phyloP scores from a whole-genome alignment of 371 early-diverging fungal genomes.

The Mortierella sp. region DNA sequence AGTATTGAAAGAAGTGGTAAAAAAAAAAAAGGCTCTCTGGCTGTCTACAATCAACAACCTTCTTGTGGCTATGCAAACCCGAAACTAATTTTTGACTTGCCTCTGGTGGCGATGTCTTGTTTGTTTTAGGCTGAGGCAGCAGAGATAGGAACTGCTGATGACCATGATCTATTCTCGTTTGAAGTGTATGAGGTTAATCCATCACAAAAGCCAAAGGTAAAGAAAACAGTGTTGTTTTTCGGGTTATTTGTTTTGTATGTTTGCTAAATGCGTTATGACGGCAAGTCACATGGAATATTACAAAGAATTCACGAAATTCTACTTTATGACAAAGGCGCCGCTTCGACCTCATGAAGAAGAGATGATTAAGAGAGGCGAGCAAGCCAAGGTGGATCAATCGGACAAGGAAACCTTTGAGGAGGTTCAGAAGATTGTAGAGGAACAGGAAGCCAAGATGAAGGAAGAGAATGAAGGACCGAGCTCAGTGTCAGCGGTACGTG shows the following conservation, averaged over 20 bases:
- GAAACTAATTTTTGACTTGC: background rate
- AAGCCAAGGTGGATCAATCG: slow-evolving; percentile 58
- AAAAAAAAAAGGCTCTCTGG: too few species aligned
- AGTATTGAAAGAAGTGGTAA: slow-evolving; percentile 3
- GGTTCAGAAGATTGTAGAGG: slow-evolving; percentile 44
- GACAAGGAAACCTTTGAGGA: slow-evolving; percentile 46
- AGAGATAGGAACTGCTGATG: slow-evolving; percentile 64
- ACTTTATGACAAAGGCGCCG: background rate
- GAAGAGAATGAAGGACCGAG: slow-evolving; percentile 30
- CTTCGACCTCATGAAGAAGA: slow-evolving; percentile 72
- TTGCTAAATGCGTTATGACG: background rate
- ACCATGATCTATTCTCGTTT: slow-evolving; percentile 84
- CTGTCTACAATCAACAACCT: too few species aligned
- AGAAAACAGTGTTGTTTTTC: too few species aligned
- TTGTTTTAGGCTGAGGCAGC: slow-evolving; percentile 28
- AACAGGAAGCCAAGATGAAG: slow-evolving; percentile 38
- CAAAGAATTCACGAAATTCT: background rate
- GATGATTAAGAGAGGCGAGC: slow-evolving; percentile 69
- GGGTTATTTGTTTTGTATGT: background rate
- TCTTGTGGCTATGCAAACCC: too few species aligned
- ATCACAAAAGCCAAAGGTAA: slow-evolving; percentile 62
- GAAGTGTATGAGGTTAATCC: slow-evolving; percentile 85
- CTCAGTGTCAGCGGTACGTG: slow-evolving; percentile 32
- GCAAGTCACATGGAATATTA: background rate
- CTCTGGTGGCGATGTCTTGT: background rate